Percentiles rank a stretch among this genome's conserved stretches.
Evolutionary conservation across 768 basidiomycete genomes (phyloP).

Genomic region (Tricholoma furcatifolium): DNA sequence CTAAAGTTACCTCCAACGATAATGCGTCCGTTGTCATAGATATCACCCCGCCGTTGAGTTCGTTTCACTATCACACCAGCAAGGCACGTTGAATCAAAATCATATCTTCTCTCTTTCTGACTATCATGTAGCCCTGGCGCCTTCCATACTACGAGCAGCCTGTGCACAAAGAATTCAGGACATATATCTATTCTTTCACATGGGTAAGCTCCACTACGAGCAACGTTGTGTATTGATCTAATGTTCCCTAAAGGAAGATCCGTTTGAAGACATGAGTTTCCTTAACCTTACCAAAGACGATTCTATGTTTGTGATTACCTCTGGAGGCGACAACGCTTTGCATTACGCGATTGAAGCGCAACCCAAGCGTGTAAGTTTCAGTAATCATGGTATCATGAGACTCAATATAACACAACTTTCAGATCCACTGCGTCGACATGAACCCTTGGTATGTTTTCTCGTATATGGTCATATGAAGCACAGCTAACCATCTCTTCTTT

Average conservation of each 20-base stretch:
- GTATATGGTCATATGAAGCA: not conserved
- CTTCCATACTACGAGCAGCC: conserved; percentile 70
- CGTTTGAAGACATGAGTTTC: conserved; percentile 67
- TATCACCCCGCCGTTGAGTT: conserved; percentile 53
- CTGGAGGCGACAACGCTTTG: conserved; percentile 77
- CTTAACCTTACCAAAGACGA: conserved; percentile 59
- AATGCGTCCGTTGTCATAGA: conserved; percentile 33
- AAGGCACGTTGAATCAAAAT: conserved; percentile 30
- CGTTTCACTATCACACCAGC: conserved; percentile 62
- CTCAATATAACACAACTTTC: conserved; percentile 7
- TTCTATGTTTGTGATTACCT: conserved; percentile 71
- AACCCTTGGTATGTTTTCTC: conserved; percentile 49
- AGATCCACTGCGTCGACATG: conserved; percentile 74
- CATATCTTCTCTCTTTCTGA: not conserved
- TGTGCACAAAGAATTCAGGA: conserved; percentile 64
- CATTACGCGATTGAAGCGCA: conserved; percentile 72
- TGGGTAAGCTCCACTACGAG: conserved; percentile 35
- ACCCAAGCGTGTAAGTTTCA: conserved; percentile 45
- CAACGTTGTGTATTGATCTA: not conserved
- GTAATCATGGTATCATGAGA: not conserved
- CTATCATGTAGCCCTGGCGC: conserved; percentile 49
- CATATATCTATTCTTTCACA: conserved; percentile 65
- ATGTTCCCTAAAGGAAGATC: conserved; percentile 56
- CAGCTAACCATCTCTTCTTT: conserved; percentile 1
- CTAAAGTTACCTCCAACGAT: conserved; percentile 22